Conservation (phyloP, 2,329 filamentous ascomycete genomes). For the Aspergillus fischeri region DNA sequence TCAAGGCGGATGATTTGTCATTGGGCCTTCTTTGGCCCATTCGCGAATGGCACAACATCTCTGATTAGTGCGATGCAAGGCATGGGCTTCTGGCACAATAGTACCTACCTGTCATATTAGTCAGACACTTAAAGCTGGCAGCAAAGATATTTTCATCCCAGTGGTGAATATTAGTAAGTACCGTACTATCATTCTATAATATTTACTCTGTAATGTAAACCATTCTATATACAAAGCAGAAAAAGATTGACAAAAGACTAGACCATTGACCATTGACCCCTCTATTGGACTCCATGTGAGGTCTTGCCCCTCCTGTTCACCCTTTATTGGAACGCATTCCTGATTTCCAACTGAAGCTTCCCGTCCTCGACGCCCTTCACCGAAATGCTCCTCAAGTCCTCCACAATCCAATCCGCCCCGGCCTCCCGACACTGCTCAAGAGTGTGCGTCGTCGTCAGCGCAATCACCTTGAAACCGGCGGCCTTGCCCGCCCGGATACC, state of each 20-base stretch:
- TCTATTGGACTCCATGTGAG: neutral
- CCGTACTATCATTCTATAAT: too few species aligned
- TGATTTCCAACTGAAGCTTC: constrained; percentile 64
- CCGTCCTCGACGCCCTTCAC: constrained; percentile 56
- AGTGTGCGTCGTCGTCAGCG: constrained; percentile 78
- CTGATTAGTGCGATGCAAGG: neutral
- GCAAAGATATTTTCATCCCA: neutral
- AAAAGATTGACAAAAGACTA: neutral
- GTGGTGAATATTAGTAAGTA: neutral
- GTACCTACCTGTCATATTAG: constrained; percentile 5
- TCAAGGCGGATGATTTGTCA: neutral
- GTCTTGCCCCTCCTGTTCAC: neutral
- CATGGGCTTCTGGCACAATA: neutral
- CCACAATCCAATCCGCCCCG: constrained; percentile 82
- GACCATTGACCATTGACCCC: neutral
- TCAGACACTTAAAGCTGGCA: neutral
- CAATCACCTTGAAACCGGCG: constrained; percentile 79
- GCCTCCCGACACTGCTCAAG: constrained; percentile 67
- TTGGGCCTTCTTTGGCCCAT: neutral
- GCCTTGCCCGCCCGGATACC: constrained; percentile 79
- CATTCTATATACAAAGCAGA: constrained; percentile 6
- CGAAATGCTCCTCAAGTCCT: constrained; percentile 70
- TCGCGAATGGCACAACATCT: neutral
- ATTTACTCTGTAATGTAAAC: neutral
- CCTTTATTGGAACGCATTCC: constrained; percentile 48